Evolutionary conservation across 768 basidiomycete genomes (phyloP).

Genomic region (Lenzites betulinus): DNA sequence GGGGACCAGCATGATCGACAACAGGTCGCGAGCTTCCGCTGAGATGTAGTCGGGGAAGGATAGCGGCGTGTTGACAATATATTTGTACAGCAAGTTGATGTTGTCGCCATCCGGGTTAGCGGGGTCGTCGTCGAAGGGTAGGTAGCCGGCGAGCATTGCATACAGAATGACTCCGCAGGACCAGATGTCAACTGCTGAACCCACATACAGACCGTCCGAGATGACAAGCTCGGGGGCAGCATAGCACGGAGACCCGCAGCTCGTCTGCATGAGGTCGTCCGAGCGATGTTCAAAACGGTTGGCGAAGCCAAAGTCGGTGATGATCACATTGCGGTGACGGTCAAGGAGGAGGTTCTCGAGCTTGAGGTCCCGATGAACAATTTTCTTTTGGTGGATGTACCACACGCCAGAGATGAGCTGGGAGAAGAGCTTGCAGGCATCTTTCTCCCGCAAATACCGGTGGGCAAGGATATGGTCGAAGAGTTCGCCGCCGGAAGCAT

Average conservation of each 20-base stretch:
- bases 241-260: constrained; percentile 96
- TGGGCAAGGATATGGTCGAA: constrained; percentile 99
- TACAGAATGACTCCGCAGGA: constrained; percentile 94
- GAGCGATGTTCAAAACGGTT: constrained; percentile 92
- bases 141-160: constrained; percentile 95
- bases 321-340: constrained; percentile 96
- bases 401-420: constrained; percentile 98
- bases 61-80: constrained; percentile 96
- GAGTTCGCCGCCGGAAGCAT: constrained; percentile 96
- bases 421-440: constrained; percentile 94
- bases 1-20: constrained; percentile 92
- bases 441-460: constrained; percentile 91
- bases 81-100: constrained; percentile 97
- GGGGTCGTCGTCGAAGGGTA: constrained; percentile 99
- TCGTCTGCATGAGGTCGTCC: constrained; percentile 98
- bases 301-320: constrained; percentile 99
- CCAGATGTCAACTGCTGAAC: constrained; percentile 98
- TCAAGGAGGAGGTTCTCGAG: constrained; percentile 97
- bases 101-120: constrained; percentile 99
- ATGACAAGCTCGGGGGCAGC: constrained; percentile 98
- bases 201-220: constrained; percentile 94
- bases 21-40: constrained; percentile 75
- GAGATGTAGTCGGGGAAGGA: constrained; percentile 98
- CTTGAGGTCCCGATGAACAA: constrained; percentile 98
- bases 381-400: constrained; percentile 99